phyloP scores from a whole-genome alignment of 1,284 basidiomycete genomes.

The Agaricales sp. region DNA sequence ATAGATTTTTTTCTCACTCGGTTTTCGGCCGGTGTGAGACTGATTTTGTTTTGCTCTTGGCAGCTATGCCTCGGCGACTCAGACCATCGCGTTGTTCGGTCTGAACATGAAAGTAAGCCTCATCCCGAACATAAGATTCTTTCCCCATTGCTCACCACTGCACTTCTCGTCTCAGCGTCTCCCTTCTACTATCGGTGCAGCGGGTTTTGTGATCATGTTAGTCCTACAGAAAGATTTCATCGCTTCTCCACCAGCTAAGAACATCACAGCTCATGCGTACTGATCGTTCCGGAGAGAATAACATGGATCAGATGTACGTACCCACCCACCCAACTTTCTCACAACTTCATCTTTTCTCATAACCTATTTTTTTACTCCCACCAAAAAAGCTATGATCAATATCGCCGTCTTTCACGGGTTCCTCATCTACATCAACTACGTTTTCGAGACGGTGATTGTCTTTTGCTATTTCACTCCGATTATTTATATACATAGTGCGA shows the following conservation, averaged over 20 bases:
- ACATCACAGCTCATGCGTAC: slow-evolving; percentile 31
- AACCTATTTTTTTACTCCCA: neutral
- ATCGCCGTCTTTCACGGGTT: slow-evolving; percentile 26
- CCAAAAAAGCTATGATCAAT: slow-evolving; percentile 55
- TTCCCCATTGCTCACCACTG: neutral
- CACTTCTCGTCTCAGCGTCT: neutral
- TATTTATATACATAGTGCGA: neutral
- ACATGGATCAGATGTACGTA: slow-evolving; percentile 46
- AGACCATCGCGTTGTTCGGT: slow-evolving; percentile 59
- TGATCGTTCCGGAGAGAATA: slow-evolving; percentile 43
- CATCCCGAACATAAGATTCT: neutral
- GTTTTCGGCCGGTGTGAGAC: neutral
- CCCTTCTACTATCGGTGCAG: neutral
- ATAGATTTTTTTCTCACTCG: neutral
- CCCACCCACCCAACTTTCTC: slow-evolving; percentile 3
- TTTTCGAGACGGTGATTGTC: slow-evolving; percentile 33
- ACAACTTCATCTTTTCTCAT: slow-evolving; percentile 5
- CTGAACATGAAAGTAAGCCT: slow-evolving; percentile 38
- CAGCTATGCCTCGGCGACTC: slow-evolving; percentile 50
- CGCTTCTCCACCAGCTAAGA: neutral
- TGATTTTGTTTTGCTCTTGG: neutral
- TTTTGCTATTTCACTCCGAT: neutral
- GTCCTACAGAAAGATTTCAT: neutral
- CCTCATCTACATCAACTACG: slow-evolving; percentile 45
- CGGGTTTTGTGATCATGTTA: neutral